Conservation (phyloP, 2,329 filamentous ascomycete genomes). For the Clarireedia sp. region DNA sequence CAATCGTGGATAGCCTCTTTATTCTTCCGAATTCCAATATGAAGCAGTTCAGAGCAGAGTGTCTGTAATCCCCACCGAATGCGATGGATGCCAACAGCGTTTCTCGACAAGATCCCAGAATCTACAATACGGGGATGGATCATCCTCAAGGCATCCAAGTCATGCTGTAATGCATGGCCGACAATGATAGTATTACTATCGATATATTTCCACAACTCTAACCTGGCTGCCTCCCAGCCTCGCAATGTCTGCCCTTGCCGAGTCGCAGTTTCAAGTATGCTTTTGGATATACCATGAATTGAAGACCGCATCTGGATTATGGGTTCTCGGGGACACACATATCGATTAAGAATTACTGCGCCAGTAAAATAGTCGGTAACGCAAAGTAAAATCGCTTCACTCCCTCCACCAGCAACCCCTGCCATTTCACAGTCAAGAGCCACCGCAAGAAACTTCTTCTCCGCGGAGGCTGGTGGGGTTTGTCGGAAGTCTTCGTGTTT, state of each 20-base stretch:
- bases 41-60: slow-evolving; percentile 31
- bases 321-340: slow-evolving; percentile 32
- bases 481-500: slow-evolving; percentile 11
- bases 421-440: slow-evolving; percentile 44
- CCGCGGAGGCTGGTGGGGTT: slow-evolving; percentile 9
- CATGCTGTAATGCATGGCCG: slow-evolving; percentile 39
- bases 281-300: slow-evolving; percentile 33
- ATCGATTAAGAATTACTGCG: slow-evolving; percentile 36
- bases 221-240: slow-evolving; percentile 38
- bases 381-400: slow-evolving; percentile 32
- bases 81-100: slow-evolving; percentile 25
- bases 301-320: slow-evolving; percentile 33
- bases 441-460: slow-evolving; percentile 30
- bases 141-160: slow-evolving; percentile 38
- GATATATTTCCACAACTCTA: slow-evolving; percentile 34
- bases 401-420: slow-evolving; percentile 24
- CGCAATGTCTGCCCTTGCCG: slow-evolving; percentile 28
- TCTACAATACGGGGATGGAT: slow-evolving; percentile 38
- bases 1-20: slow-evolving; percentile 36
- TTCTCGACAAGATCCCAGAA: slow-evolving; percentile 34
- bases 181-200: slow-evolving; percentile 39
- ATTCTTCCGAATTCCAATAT: slow-evolving; percentile 31
- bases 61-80: slow-evolving; percentile 32
- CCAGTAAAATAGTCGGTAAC: slow-evolving; percentile 40
- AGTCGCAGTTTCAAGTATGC: slow-evolving; percentile 29